These are phyloP conservation scores for Astrephomene gubernaculifera DNA, from an alignment of 139 green algal species.

Conservation along the genomic window DNA sequence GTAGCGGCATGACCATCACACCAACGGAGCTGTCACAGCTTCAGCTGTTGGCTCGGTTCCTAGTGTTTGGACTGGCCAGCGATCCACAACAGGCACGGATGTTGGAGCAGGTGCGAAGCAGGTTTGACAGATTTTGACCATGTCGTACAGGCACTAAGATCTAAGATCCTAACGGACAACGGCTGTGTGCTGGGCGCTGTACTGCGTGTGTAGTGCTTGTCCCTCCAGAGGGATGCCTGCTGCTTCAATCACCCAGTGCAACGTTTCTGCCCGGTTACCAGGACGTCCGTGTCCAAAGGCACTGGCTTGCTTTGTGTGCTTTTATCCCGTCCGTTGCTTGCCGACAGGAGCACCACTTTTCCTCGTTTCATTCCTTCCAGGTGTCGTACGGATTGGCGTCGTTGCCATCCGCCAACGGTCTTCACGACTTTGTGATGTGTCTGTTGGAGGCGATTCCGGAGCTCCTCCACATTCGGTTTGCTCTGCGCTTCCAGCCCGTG, in stretches of 20 bases:
- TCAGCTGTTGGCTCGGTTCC: not conserved
- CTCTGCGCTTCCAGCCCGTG: constrained; percentile 4
- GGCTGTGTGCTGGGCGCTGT: no score
- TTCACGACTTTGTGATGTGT: not conserved
- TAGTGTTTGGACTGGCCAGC: not conserved
- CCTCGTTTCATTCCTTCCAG: not conserved
- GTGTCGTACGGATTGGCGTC: not conserved
- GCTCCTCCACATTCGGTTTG: constrained; percentile 22
- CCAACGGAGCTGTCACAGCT: not conserved
- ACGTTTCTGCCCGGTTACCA: not conserved
- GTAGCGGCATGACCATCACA: not conserved
- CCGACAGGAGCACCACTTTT: not conserved
- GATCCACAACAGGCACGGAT: not conserved
- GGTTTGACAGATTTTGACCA: no score
- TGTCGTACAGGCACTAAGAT: no score
- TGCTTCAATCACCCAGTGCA: not conserved
- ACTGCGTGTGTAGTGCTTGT: no score
- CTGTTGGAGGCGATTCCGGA: constrained; percentile 16
- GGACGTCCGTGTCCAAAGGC: not conserved
- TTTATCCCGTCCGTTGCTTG: not conserved
- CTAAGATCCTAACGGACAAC: no score
- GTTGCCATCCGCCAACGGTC: not conserved
- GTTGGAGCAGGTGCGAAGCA: constrained; percentile 12
- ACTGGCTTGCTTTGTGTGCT: not conserved
- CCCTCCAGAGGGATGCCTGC: no score